These are phyloP conservation scores for Crinitomyces ghanaensis DNA, from an alignment of 805 yeast genomes.

Conservation along the genomic window DNA sequence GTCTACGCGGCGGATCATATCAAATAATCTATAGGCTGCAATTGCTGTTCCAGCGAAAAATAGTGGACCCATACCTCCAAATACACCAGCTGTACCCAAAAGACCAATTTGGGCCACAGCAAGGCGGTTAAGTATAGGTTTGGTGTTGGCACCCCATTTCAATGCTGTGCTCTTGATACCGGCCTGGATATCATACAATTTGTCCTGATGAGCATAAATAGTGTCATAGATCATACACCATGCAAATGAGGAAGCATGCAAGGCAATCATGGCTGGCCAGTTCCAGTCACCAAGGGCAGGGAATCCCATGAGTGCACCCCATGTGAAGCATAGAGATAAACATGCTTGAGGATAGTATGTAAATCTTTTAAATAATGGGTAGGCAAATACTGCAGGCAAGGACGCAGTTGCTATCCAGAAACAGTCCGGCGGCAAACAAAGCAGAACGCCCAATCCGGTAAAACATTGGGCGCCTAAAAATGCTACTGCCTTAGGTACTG, in stretches of 20 bases:
- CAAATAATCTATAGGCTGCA: constrained; percentile 58
- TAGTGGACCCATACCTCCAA: constrained; percentile 80
- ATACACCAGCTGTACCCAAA: constrained; percentile 54
- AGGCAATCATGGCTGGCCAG: constrained; percentile 62
- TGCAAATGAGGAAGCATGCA: constrained; percentile 62
- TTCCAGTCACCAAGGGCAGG: constrained; percentile 91
- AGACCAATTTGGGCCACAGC: constrained; percentile 57
- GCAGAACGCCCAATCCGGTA: constrained; percentile 60
- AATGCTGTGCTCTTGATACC: constrained; percentile 94
- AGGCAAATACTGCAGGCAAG: constrained; percentile 66
- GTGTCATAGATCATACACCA: constrained; percentile 98
- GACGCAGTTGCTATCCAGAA: constrained; percentile 75
- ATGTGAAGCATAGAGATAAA: constrained; percentile 72
- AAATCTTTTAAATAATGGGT: constrained; percentile 88
- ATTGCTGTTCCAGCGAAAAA: constrained; percentile 52
- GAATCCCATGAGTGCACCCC: constrained; percentile 92
- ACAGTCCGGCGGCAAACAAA: constrained; percentile 68
- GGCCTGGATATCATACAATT: constrained; percentile 71
- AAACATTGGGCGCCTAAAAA: constrained; percentile 66
- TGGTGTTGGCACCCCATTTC: constrained; percentile 80
- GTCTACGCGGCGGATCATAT: constrained; percentile 63
- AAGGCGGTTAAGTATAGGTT: constrained; percentile 52
- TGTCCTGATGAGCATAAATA: constrained; percentile 96
- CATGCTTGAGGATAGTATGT: constrained; percentile 91
- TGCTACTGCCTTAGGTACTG: constrained; percentile 52